Evolutionary conservation across 2,329 filamentous ascomycete species (phyloP).

Genomic region (Microcera coccophila): DNA sequence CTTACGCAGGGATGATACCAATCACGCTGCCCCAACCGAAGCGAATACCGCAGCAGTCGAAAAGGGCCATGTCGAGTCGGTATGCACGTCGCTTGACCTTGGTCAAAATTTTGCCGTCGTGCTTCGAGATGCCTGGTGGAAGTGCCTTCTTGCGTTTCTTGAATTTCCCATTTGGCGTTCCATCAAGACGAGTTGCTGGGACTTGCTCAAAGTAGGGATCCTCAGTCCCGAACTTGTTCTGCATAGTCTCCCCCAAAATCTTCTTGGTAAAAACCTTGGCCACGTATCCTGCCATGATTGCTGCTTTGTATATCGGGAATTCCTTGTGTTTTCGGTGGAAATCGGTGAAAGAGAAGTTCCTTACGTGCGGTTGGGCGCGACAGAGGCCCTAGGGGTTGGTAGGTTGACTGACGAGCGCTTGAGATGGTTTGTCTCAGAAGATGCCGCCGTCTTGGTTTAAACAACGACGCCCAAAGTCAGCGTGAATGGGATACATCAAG

Average conservation of each 20-base stretch:
- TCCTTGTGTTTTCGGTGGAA: not conserved
- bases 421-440: conserved; percentile 24
- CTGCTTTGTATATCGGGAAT: not conserved
- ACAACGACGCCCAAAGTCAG: conserved; percentile 11
- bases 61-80: conserved; percentile 77
- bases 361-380: conserved; percentile 9
- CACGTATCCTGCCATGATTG: conserved; percentile 49
- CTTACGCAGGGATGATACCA: conserved; percentile 76
- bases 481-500: conserved; percentile 6
- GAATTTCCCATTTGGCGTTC: conserved; percentile 62
- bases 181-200: conserved; percentile 65
- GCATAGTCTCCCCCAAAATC: conserved; percentile 52
- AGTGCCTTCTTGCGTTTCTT: conserved; percentile 84
- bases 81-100: conserved; percentile 84
- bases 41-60: conserved; percentile 73
- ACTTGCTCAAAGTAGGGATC: conserved; percentile 89
- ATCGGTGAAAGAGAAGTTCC: not conserved
- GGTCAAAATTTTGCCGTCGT: conserved; percentile 79
- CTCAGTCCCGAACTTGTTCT: conserved; percentile 60
- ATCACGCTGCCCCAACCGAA: conserved; percentile 91
- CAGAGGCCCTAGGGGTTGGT: conserved; percentile 16
- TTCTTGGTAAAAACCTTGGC: conserved; percentile 54
- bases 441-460: conserved; percentile 14
- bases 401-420: conserved; percentile 12
- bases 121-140: conserved; percentile 74